Conservation (phyloP, 768 basidiomycete species). For the Tricholoma furcatifolium region DNA sequence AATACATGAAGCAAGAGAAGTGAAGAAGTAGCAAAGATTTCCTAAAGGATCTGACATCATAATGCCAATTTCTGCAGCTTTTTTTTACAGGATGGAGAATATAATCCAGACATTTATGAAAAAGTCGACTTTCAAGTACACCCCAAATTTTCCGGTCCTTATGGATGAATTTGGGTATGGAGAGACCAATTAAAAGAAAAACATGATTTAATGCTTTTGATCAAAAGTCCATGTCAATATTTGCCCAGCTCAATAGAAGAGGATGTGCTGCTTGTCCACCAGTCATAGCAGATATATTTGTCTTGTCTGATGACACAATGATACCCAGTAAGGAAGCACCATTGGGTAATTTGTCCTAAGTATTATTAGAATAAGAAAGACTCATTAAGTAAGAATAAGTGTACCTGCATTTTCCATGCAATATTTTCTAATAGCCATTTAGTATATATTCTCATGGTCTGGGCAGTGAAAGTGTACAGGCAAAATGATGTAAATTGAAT, state of each 20-base stretch:
- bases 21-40: too few species aligned
- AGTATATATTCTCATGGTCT: slow-evolving; percentile 15
- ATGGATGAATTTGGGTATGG: not conserved
- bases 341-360: slow-evolving; percentile 2
- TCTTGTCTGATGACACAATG: slow-evolving; percentile 19
- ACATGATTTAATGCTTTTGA: slow-evolving; percentile 16
- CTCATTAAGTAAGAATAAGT: too few species aligned
- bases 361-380: not conserved
- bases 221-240: slow-evolving; percentile 11
- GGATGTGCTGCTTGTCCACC: slow-evolving; percentile 13
- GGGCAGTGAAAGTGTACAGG: slow-evolving; percentile 12
- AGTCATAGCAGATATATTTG: slow-evolving; percentile 17
- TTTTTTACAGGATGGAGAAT: too few species aligned
- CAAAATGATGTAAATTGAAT: slow-evolving; percentile 18
- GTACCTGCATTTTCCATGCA: slow-evolving; percentile 24
- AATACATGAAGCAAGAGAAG: too few species aligned
- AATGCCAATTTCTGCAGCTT: too few species aligned
- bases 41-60: too few species aligned
- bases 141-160: not conserved
- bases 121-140: not conserved
- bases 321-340: slow-evolving; percentile 17
- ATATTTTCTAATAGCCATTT: slow-evolving; percentile 22
- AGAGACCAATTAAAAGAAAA: slow-evolving; percentile 17
- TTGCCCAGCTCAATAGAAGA: slow-evolving; percentile 12
- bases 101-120: too few species aligned